These are phyloP conservation scores for Apophysomyces ossiformis DNA, from an alignment of 371 early-diverging fungal genomes.

Conservation along the genomic window DNA sequence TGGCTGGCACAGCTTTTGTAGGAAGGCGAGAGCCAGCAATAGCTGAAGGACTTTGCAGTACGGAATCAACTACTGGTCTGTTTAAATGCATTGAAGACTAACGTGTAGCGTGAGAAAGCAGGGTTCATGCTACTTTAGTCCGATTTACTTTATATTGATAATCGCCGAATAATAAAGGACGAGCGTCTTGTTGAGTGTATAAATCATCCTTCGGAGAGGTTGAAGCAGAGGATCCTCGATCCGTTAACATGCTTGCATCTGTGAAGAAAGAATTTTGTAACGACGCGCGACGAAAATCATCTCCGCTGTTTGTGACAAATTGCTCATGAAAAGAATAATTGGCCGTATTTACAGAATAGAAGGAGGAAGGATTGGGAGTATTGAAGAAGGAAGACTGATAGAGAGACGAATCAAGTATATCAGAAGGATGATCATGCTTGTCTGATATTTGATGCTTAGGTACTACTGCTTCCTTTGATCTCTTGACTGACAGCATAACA, in stretches of 20 bases:
- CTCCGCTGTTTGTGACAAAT: slow-evolving; percentile 2
- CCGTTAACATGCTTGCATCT: slow-evolving; percentile 18
- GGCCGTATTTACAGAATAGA: neutral
- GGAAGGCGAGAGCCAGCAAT: neutral
- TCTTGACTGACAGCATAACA: slow-evolving; percentile 3
- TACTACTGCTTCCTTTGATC: neutral
- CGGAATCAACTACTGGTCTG: neutral
- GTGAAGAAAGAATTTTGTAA: slow-evolving; percentile 15
- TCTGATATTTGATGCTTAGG: neutral
- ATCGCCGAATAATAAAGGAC: slow-evolving; percentile 16
- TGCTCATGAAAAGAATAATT: slow-evolving; percentile 9
- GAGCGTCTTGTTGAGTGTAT: slow-evolving; percentile 15
- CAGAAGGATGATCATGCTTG: neutral
- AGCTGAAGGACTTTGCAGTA: slow-evolving; percentile 7
- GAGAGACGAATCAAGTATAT: slow-evolving; percentile 24
- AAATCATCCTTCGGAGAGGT: slow-evolving; percentile 28
- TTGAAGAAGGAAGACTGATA: slow-evolving; percentile 23
- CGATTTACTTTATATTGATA: slow-evolving; percentile 10
- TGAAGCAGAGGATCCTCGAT: slow-evolving; percentile 30
- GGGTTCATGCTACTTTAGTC: neutral
- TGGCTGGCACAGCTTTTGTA: neutral
- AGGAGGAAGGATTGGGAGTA: slow-evolving; percentile 6
- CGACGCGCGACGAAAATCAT: slow-evolving; percentile 1
- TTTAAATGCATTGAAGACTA: neutral
- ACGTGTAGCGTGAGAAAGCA: neutral